A percentile compares a stretch with the other conserved stretches of the same genome.
Evolutionary conservation across 495 filamentous ascomycete species (phyloP).

Genomic region (Parachaetomium inaequale): DNA sequence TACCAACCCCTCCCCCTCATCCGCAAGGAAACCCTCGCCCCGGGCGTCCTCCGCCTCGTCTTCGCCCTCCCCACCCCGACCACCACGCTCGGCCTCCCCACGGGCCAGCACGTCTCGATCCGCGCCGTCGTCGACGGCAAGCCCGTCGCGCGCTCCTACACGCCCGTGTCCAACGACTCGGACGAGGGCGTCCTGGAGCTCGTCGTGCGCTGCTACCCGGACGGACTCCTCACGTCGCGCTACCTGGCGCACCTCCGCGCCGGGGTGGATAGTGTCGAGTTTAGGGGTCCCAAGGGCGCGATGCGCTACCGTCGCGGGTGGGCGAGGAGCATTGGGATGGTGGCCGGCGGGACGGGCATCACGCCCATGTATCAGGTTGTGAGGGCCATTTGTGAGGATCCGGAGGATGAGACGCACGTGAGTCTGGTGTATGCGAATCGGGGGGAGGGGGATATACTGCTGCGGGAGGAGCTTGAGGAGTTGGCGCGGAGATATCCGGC

Average conservation of each 20-base stretch:
- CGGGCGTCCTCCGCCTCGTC: conserved; percentile 47
- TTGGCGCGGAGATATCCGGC: conserved; percentile 87
- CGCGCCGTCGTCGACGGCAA: conserved; percentile 77
- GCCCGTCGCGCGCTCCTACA: conserved; percentile 83
- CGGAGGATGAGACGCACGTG: conserved; percentile 89
- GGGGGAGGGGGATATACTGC: conserved; percentile 76
- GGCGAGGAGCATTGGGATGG: conserved; percentile 79
- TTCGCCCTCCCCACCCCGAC: conserved; percentile 45
- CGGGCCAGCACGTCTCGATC: conserved; percentile 68
- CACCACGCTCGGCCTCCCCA: conserved; percentile 49
- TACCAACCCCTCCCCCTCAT: conserved; percentile 28
- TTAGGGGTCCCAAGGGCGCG: conserved; percentile 70
- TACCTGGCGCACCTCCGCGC: not conserved
- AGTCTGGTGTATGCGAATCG: conserved; percentile 89
- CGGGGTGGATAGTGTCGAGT: conserved; percentile 62
- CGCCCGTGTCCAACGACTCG: conserved; percentile 81
- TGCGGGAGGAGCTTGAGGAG: conserved; percentile 74
- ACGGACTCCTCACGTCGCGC: not conserved
- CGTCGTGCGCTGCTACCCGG: not conserved
- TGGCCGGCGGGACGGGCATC: conserved; percentile 94
- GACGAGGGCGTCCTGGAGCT: conserved; percentile 71
- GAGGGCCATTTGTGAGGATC: conserved; percentile 86
- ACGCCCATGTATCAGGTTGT: conserved; percentile 86
- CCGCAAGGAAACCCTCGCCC: conserved; percentile 41
- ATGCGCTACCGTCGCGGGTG: conserved; percentile 87